Evolutionary conservation across 768 basidiomycete genomes (phyloP).

Genomic region (Wakefieldia striispora): DNA sequence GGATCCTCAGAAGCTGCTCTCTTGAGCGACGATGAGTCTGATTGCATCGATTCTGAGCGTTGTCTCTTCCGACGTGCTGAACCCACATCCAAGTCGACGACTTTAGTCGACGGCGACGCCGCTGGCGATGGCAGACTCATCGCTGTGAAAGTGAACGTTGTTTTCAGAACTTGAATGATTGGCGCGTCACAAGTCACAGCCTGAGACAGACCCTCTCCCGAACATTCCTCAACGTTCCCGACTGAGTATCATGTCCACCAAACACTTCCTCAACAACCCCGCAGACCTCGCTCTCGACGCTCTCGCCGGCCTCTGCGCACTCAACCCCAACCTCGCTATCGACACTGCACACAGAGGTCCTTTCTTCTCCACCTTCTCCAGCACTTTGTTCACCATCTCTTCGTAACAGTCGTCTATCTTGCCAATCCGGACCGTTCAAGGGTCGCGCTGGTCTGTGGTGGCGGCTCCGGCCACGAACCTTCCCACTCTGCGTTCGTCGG

Average conservation of each 20-base stretch:
- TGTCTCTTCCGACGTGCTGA: conserved; percentile 58
- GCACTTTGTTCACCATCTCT: neutral
- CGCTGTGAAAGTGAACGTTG: conserved; percentile 14
- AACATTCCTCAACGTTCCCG: too few species aligned
- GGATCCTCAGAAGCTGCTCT: conserved; percentile 73
- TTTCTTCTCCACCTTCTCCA: neutral
- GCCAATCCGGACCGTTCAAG: conserved; percentile 55
- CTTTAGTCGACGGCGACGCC: conserved; percentile 43
- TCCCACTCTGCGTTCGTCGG: conserved; percentile 90
- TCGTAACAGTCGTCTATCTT: conserved; percentile 56
- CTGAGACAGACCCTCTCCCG: too few species aligned
- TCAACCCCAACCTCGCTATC: conserved; percentile 71
- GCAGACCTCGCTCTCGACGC: conserved; percentile 74
- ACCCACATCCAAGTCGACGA: conserved; percentile 35
- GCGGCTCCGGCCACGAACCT: conserved; percentile 90
- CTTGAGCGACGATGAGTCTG: conserved; percentile 74
- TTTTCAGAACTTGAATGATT: neutral
- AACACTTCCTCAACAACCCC: conserved; percentile 79
- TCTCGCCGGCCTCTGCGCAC: conserved; percentile 63
- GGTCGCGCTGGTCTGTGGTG: conserved; percentile 80
- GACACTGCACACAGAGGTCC: conserved; percentile 72
- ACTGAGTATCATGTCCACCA: conserved; percentile 24
- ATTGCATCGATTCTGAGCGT: conserved; percentile 74
- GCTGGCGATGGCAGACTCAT: conserved; percentile 46
- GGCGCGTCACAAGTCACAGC: neutral